Conservation (phyloP, 176 grass and related monocot species). For the Zoysia japonica region DNA sequence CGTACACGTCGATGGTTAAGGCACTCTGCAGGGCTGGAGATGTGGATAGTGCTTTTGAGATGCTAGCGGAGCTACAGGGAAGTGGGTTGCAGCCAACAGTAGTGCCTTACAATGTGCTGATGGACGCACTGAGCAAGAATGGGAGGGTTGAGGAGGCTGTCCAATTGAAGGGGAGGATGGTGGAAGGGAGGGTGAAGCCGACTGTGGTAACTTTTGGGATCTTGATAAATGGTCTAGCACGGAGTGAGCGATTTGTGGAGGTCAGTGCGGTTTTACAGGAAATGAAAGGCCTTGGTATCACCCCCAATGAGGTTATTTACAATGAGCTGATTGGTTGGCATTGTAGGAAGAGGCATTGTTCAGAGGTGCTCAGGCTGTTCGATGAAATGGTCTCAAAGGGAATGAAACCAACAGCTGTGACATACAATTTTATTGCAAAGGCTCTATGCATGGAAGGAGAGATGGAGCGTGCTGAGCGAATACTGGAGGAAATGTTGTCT, state of each 20-base stretch:
- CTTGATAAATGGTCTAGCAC: conserved; percentile 83
- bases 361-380: conserved; percentile 51
- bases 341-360: conserved; percentile 55
- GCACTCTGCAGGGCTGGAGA: conserved; percentile 55
- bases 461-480: conserved; percentile 59
- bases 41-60: conserved; percentile 43
- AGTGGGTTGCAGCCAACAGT: conserved; percentile 44
- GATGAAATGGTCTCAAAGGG: conserved; percentile 69
- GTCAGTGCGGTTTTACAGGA: conserved; percentile 50
- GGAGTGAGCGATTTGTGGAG: conserved; percentile 48
- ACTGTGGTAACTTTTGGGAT: conserved; percentile 71
- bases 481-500: conserved; percentile 77
- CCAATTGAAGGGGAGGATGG: conserved; percentile 63
- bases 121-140: conserved; percentile 72
- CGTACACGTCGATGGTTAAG: conserved; percentile 68
- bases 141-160: conserved; percentile 73
- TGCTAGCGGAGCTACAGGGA: conserved; percentile 60
- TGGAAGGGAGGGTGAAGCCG: conserved; percentile 48
- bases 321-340: conserved; percentile 77
- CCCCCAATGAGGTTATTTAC: conserved; percentile 77
- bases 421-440: conserved; percentile 66
- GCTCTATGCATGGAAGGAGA: conserved; percentile 74
- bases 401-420: conserved; percentile 61
- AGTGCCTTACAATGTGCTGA: conserved; percentile 70
- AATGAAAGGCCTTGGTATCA: conserved; percentile 64